Conservation (phyloP, 2,329 filamentous ascomycete genomes). For the Venturia asperata region DNA sequence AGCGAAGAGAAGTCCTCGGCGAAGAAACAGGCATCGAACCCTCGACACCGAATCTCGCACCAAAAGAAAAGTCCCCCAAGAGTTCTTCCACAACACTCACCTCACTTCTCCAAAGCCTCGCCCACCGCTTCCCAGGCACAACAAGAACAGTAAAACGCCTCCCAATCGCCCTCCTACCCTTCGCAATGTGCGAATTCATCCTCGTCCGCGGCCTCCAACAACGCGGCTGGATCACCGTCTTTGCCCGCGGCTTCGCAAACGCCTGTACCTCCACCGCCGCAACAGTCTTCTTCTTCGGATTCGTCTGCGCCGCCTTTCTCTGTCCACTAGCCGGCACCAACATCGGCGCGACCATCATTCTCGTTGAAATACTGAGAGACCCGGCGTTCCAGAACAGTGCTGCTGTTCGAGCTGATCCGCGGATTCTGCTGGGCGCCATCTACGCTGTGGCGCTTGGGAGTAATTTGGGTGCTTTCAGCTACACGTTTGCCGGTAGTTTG, state of each 20-base stretch:
- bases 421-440: neutral
- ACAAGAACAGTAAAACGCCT: constrained; percentile 6
- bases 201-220: constrained; percentile 8
- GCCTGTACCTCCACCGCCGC: neutral
- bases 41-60: neutral
- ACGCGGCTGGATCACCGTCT: constrained; percentile 6
- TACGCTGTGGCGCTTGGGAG: constrained; percentile 5
- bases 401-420: neutral
- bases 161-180: constrained; percentile 3
- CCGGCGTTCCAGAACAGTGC: neutral
- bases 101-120: neutral
- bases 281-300: constrained; percentile 9
- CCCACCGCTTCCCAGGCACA: constrained; percentile 7
- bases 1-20: neutral
- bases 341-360: constrained; percentile 13
- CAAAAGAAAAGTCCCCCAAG: neutral
- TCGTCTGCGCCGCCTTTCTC: constrained; percentile 7
- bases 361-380: constrained; percentile 2
- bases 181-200: constrained; percentile 15
- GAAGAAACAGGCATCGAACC: neutral
- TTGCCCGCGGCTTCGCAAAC: constrained; percentile 4
- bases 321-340: constrained; percentile 4
- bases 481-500: constrained; percentile 1
- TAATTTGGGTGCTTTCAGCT: constrained; percentile 8
- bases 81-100: neutral